Base-by-base conservation (phyloP, 495 filamentous ascomycete genomes). In the Emericellopsis terricola region DNA sequence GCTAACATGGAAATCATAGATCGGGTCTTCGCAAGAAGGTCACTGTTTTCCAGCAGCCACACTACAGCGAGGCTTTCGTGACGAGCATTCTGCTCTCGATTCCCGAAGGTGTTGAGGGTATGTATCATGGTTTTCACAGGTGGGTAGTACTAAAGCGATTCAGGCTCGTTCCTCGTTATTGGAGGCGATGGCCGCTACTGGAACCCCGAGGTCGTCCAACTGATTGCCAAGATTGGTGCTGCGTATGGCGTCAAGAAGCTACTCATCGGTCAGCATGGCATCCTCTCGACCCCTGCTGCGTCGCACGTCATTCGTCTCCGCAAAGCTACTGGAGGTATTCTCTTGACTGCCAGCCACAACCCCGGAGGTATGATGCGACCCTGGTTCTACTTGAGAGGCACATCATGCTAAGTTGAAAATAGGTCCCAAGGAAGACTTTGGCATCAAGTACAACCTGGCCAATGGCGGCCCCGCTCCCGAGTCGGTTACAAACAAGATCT, bases 171-270 rank as follows among this genome's bases (percentile, higher is more conserved):
- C 62, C 74, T 96, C 41, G 89, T 97, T 56, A 93, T 97, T 58
- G 89, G 85, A 48, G 89, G 89, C 46, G 89, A 97, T 67, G 89
- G 89, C 39, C 81, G 89, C 37, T 96, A 75, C 69, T 94, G 81
- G 71, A 97, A 97, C 62, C 74, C 83, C 29, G 89, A 94, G 50
- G 86, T 86, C 43, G 78, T 92, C 44, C 85, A 94, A 60, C 62
- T 92, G 56, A 94, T 96, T 53, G 87, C 89, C 42, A 92, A 94
- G 68, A 94, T 97, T 46, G 76, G 83, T 47, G 81, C 81, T 40
- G 89, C 86, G 41, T 97, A 96, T 52, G 91, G 89, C 37, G 89
- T 96, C 48, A 94, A 93, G 80, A 97, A 96, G 74, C 71, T 97
- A 13, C 55, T 96, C 46, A 76, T 97, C 52, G 89, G 89, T 24